Base-by-base conservation (phyloP, 1,284 basidiomycete species). In the Phellinidium pouzarii region DNA sequence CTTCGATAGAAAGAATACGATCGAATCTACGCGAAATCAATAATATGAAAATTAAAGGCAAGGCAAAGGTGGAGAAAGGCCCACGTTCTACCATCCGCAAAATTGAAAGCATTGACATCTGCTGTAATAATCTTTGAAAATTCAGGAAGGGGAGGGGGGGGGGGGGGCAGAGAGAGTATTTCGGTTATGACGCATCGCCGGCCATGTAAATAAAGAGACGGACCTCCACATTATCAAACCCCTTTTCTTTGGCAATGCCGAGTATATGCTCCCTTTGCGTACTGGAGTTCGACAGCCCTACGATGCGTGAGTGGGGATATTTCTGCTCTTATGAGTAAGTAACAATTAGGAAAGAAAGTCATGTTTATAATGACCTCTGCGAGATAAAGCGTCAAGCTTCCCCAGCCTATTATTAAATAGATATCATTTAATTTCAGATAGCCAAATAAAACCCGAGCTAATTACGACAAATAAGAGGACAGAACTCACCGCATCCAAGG, bases 221-320 rank as follows among this genome's bases (percentile, higher is more conserved):
- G 54, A 77, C 82, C 62, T 76, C 70, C 2, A 89, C 55, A 61
- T 88, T 89, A 0, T 62, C 73, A 42, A 85, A 67, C 0, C 79
- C 79, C 31, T 75, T 73, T 29, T 68, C 59, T 52, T 78, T 72
- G 1, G 84, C 80, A 20, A 68, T 68, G 1, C 65, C 62, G 57
- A 87, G 84, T 52, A 90, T 89, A 61, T 84, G 70, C 22, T 68
- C 62, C 63, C 87, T 89, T 64, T 90, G 86, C 0, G 86, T 88
- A 0, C 72, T 60, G 7, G 84, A 87, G 62, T 90, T 90, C 44
- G 83, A 86, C 3, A 90, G 67, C 17, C 82, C 82, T 2, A 74
- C 78, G 47, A 90, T 80, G 4, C 72, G 66, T 0, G 84, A 79
- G 45, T 79, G 78, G 1, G 86, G 86, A 62, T 88, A 89, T 72